A percentile compares a stretch with the other conserved stretches of the same genome.
Conservation (phyloP, 2,329 filamentous ascomycete species). For the Penicillium sp. region DNA sequence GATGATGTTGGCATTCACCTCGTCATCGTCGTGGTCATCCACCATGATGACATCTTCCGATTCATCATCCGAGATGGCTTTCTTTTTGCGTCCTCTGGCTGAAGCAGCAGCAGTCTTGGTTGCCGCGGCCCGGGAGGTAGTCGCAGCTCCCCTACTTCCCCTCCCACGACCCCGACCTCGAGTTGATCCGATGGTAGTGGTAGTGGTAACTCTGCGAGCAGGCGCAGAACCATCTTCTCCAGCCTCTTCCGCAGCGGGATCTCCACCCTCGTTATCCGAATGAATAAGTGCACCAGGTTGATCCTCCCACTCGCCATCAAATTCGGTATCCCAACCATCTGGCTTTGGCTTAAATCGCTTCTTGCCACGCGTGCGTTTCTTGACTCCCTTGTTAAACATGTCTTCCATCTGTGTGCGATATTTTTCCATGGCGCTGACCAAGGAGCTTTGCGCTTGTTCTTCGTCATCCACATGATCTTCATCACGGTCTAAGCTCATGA, state of each 20-base stretch:
- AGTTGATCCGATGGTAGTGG: conserved; percentile 43
- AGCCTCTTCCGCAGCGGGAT: conserved; percentile 48
- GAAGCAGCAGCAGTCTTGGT: conserved; percentile 33
- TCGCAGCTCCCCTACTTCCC: conserved; percentile 46
- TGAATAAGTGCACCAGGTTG: conserved; percentile 67
- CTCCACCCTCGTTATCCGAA: conserved; percentile 54
- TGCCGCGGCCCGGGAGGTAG: conserved; percentile 38
- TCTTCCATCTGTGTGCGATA: conserved; percentile 71
- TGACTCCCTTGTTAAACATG: conserved; percentile 66
- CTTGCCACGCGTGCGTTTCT: conserved; percentile 55
- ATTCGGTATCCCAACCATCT: conserved; percentile 81
- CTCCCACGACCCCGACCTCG: conserved; percentile 52
- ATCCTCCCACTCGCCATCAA: conserved; percentile 84
- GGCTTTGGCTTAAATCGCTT: conserved; percentile 74
- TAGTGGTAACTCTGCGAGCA: conserved; percentile 24
- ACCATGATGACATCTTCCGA: conserved; percentile 45
- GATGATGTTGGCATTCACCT: conserved; percentile 32
- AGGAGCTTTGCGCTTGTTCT: conserved; percentile 66
- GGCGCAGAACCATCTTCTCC: conserved; percentile 49
- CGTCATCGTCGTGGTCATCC: conserved; percentile 36
- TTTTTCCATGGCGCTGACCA: conserved; percentile 72
- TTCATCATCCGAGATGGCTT: conserved; percentile 41
- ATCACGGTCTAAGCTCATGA: conserved; percentile 66
- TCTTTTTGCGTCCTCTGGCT: conserved; percentile 31
- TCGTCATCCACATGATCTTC: conserved; percentile 72